Percentiles rank a stretch among this genome's conserved stretches.
Conservation (phyloP, 371 early-diverging fungal species). For the Thermomucor indicae-seudaticae region DNA sequence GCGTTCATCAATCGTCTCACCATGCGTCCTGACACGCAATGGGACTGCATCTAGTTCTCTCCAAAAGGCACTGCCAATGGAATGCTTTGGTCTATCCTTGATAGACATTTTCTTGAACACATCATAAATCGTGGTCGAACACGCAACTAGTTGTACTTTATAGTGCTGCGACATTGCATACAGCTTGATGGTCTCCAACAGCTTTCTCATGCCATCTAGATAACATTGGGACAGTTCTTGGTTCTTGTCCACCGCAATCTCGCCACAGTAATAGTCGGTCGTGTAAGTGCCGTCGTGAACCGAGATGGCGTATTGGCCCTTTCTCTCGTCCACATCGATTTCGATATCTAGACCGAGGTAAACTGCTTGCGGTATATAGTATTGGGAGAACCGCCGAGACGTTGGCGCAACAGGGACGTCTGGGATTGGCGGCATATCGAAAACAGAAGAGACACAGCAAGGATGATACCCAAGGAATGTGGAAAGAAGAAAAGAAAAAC, state of each 20-base stretch:
- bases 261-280: slow-evolving; percentile 45
- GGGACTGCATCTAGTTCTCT: slow-evolving; percentile 73
- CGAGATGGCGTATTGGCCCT: slow-evolving; percentile 37
- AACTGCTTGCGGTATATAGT: slow-evolving; percentile 42
- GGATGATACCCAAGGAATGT: neutral
- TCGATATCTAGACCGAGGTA: slow-evolving; percentile 63
- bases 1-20: slow-evolving; percentile 61
- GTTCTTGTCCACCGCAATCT: slow-evolving; percentile 14
- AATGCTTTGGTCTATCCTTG: slow-evolving; percentile 18
- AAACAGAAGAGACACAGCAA: slow-evolving; percentile 3
- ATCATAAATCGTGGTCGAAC: slow-evolving; percentile 22
- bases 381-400: slow-evolving; percentile 28
- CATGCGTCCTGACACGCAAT: slow-evolving; percentile 57
- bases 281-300: slow-evolving; percentile 61
- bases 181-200: slow-evolving; percentile 35
- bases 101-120: slow-evolving; percentile 12
- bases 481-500: neutral
- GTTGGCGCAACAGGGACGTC: slow-evolving; percentile 25
- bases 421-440: slow-evolving; percentile 30
- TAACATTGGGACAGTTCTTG: slow-evolving; percentile 15
- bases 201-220: slow-evolving; percentile 21
- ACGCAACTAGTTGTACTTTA: slow-evolving; percentile 54
- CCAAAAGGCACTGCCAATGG: slow-evolving; percentile 64
- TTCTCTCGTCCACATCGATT: slow-evolving; percentile 21
- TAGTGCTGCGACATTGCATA: slow-evolving; percentile 47